These are phyloP conservation scores for Debaryomyces singareniensis DNA, from an alignment of 1,139 yeast genomes.

Conservation along the genomic window DNA sequence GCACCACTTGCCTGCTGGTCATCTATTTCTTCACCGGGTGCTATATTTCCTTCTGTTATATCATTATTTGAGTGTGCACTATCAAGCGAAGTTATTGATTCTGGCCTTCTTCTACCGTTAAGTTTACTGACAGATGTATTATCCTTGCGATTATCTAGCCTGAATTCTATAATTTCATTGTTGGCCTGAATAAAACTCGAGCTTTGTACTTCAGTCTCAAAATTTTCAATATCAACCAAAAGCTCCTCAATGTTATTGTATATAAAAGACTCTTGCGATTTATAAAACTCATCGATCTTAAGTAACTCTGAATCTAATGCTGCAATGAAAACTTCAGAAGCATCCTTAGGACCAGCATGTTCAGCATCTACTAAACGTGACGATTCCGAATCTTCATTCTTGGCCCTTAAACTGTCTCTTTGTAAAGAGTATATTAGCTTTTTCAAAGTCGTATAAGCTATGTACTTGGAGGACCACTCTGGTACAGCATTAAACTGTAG, in stretches of 20 bases:
- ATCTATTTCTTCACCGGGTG: not conserved
- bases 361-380: slow-evolving; percentile 22
- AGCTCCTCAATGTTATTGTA: slow-evolving; percentile 46
- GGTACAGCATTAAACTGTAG: slow-evolving; percentile 72
- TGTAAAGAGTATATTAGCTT: slow-evolving; percentile 61
- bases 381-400: slow-evolving; percentile 24
- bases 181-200: slow-evolving; percentile 1
- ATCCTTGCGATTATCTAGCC: not conserved
- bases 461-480: slow-evolving; percentile 67
- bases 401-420: slow-evolving; percentile 38
- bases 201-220: slow-evolving; percentile 27
- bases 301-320: slow-evolving; percentile 50
- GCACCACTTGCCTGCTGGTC: slow-evolving; percentile 1
- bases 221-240: slow-evolving; percentile 42
- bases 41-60: slow-evolving; percentile 1
- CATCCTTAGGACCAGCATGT: slow-evolving; percentile 9
- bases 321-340: slow-evolving; percentile 38
- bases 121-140: not conserved
- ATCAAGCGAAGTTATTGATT: not conserved
- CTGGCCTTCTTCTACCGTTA: not conserved
- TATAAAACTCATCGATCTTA: slow-evolving; percentile 57
- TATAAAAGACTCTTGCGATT: slow-evolving; percentile 43
- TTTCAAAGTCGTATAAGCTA: slow-evolving; percentile 59
- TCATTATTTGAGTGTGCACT: slow-evolving; percentile 6
- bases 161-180: slow-evolving; percentile 8